Evolutionary conservation across 140 eudicot genomes (phyloP), one percentile per base, ranked within the genome.

Genomic region (Oenanthe javanica): DNA sequence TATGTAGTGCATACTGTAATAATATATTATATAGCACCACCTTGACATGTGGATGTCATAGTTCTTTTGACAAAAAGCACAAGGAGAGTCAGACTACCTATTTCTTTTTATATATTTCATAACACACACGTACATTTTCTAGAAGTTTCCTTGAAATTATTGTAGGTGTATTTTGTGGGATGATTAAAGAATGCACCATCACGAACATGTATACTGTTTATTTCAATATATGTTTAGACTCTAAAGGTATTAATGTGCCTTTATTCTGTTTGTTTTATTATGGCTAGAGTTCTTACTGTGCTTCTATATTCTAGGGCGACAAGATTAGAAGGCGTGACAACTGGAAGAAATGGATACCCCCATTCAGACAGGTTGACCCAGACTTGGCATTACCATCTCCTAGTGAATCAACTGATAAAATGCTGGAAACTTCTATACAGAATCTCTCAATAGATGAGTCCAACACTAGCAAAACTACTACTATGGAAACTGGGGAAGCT

Each of bases 251-350:
- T 64, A 27, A 64, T 64, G 40, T 9, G 14, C 38, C 36, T 9
- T 2, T 9, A 9, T 21, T n/a, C n/a, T n/a, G n/a, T n/a, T n/a
- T n/a, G n/a, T n/a, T n/a, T n/a, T n/a, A n/a, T n/a, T n/a, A n/a
- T n/a, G n/a, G n/a, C n/a, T n/a, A n/a, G n/a, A 55, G 42, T 15
- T 77, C 70, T 50, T 38, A 74, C 51, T 47, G 23, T 49, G 77
- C 63, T 59, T 57, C 61, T 21, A 76, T 16, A 13, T 72, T 72
- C 38, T 84, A 90, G 95, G 93, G 83, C 18, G 93, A 92, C 82
- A 92, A 85, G 79, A 43, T 92, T 50, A 92, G 97, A 86, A 87
- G 88, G 75, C 93, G 87, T 66, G 80, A 59, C 14, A 89, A 87
- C n/a, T 92, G 95, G 97, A 80, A 55, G 76, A 88, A 79, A 77